Percentiles rank a stretch among this genome's conserved stretches.
Evolutionary conservation across 169 alveolate species (phyloP).

Genomic region (Eimeria praecox): DNA sequence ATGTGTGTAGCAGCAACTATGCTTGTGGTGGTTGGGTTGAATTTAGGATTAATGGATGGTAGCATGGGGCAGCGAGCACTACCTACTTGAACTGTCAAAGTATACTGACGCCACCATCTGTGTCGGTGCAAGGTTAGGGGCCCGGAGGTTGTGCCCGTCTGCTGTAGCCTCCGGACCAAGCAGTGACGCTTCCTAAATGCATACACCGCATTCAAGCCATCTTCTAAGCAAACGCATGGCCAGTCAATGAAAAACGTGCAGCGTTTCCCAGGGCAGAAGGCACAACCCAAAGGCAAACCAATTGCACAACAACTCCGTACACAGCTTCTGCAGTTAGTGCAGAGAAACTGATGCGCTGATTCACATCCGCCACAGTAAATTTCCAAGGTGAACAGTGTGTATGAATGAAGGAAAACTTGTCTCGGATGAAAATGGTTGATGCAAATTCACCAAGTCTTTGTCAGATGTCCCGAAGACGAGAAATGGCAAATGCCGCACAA

Average conservation of each 20-base stretch:
- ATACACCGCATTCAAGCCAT: neutral
- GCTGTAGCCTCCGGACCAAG: constrained; percentile 14
- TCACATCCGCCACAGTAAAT: neutral
- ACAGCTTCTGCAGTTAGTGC: neutral
- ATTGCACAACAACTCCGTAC: neutral
- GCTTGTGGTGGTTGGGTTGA: neutral
- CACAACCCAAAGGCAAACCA: neutral
- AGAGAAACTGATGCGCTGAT: neutral
- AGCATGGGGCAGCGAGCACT: neutral
- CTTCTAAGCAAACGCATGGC: neutral
- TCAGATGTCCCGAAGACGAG: constrained; percentile 88
- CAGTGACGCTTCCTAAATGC: constrained; percentile 59
- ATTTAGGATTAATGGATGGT: neutral
- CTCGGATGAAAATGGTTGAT: neutral
- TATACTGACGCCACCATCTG: constrained; percentile 90
- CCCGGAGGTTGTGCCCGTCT: constrained; percentile 26
- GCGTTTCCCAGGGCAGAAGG: neutral
- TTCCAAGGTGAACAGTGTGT: neutral
- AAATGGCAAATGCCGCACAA: constrained; percentile 88
- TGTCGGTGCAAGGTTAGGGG: constrained; percentile 74
- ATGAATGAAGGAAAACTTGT: neutral
- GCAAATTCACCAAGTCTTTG: constrained; percentile 80
- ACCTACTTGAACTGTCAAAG: constrained; percentile 84
- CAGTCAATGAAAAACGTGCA: neutral
- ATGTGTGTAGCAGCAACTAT: neutral